Base-by-base conservation (phyloP, 1,139 yeast species). In the Geotrichum aggregatum region DNA sequence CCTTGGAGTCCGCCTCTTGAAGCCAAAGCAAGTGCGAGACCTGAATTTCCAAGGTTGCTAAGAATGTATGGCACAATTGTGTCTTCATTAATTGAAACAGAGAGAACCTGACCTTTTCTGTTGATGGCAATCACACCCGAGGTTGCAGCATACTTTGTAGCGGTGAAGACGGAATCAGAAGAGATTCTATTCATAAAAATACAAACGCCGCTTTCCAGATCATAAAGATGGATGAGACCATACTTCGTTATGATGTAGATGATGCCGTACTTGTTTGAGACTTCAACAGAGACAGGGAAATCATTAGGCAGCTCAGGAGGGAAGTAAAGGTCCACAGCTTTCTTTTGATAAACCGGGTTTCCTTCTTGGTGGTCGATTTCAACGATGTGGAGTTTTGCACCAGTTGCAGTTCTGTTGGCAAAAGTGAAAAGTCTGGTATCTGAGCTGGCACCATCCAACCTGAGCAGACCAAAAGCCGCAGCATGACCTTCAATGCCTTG, bases 401-500 rank as follows among this genome's bases (percentile, higher is more conserved):
- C 92, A 57, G 82, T 83, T 47, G 87, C 87, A 55, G 85, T 82
- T 70, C 94, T 84, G 72, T 89, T 88, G 55, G 91, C 92, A 71
- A 87, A 84, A 31, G 84, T 81, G 69, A 94, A 92, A 38, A 92
- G 82, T 70, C 88, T 89, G 49, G 95, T 87, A 54, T 91, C 94
- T 36, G 76, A 71, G 22, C 82, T 63, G 43, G 91, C 88, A 50
- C 91, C 92, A 52, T 81, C 84, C 61, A 91, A 75, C 59, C 83
- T 77, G 59, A 92, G 71, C 54, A 78, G 75, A 50, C 96, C 91
- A 72, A 94, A 94, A 50, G 83, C 82, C 55, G 96, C 94, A 53
- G 95, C 98, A 70, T 94, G 98, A 61, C 98, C 98, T 67, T 94
- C 98, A 64, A 94, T 88, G 26, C 96, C 94, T 74, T 94, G 99